Conservation (phyloP, 768 basidiomycete species). For the Mycena sanguinolenta region DNA sequence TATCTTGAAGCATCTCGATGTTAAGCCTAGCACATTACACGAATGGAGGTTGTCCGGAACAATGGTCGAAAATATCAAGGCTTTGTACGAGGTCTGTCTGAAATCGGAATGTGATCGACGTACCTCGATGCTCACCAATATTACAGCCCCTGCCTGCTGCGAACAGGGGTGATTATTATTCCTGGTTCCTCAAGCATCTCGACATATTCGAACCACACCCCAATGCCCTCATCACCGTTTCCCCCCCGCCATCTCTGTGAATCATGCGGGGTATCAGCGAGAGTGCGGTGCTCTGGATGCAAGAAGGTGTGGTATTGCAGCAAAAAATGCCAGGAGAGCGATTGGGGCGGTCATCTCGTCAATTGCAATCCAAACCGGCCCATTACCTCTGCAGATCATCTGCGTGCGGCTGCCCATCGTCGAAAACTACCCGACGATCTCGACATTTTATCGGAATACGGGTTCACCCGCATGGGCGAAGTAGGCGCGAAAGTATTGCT, state of each 20-base stretch:
- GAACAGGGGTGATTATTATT: constrained; percentile 41
- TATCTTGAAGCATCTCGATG: constrained; percentile 32
- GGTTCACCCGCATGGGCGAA: constrained; percentile 40
- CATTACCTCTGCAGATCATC: constrained; percentile 40
- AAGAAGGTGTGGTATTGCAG: constrained; percentile 42
- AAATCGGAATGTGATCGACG: not conserved
- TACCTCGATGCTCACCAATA: not conserved
- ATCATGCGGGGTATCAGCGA: constrained; percentile 22
- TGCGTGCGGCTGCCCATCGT: constrained; percentile 38
- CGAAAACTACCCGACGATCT: constrained; percentile 38
- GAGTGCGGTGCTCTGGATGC: constrained; percentile 33
- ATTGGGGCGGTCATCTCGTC: constrained; percentile 42
- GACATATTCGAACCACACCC: constrained; percentile 35
- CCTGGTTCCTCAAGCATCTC: constrained; percentile 47
- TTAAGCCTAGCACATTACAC: constrained; percentile 40
- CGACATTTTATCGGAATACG: constrained; percentile 42
- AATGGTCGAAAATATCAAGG: constrained; percentile 44
- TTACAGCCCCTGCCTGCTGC: not conserved
- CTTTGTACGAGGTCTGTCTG: constrained; percentile 37
- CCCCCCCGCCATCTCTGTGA: constrained; percentile 20
- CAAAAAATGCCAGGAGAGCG: constrained; percentile 36
- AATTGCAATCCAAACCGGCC: constrained; percentile 34
- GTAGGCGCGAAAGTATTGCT: constrained; percentile 37
- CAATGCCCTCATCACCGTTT: not conserved
- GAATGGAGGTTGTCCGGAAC: constrained; percentile 42